These are phyloP conservation scores for Prunus fruticosa DNA, from an alignment of 306 rosid genomes.

Conservation along the genomic window DNA sequence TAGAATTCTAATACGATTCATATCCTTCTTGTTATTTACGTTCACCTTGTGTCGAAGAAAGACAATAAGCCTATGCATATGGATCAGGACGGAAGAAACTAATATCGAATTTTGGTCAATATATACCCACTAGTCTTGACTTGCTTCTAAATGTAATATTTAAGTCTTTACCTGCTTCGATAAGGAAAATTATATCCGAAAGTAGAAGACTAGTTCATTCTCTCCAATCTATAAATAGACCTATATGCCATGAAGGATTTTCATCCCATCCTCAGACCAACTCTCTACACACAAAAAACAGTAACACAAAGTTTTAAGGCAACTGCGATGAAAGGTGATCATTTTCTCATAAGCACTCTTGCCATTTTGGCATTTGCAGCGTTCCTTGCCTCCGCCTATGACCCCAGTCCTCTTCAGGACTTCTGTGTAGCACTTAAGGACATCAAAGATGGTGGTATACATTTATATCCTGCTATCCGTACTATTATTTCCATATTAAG, in stretches of 20 bases:
- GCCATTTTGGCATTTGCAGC: slow-evolving; percentile 4
- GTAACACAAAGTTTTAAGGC: neutral
- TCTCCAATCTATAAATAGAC: neutral
- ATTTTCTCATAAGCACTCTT: neutral
- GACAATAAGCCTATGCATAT: too few relatives aligned
- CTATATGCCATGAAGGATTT: neutral
- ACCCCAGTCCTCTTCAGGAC: slow-evolving; percentile 15
- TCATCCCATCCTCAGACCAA: neutral
- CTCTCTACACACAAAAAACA: too few relatives aligned
- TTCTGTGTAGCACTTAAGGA: neutral
- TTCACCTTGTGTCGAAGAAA: too few relatives aligned
- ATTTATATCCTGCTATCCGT: neutral
- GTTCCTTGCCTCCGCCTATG: neutral
- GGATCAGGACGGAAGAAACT: too few relatives aligned
- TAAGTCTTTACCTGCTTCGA: neutral
- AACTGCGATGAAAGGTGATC: neutral
- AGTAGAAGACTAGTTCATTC: too few relatives aligned
- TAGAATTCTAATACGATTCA: too few relatives aligned
- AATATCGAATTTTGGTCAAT: too few relatives aligned
- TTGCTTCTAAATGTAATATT: too few relatives aligned
- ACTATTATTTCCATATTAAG: too few relatives aligned
- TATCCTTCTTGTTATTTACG: too few relatives aligned
- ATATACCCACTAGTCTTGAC: too few relatives aligned
- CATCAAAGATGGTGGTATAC: too few relatives aligned
- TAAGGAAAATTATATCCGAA: neutral